Base-by-base conservation (phyloP, 1,284 basidiomycete genomes). In the Ceratobasidium sp. region DNA sequence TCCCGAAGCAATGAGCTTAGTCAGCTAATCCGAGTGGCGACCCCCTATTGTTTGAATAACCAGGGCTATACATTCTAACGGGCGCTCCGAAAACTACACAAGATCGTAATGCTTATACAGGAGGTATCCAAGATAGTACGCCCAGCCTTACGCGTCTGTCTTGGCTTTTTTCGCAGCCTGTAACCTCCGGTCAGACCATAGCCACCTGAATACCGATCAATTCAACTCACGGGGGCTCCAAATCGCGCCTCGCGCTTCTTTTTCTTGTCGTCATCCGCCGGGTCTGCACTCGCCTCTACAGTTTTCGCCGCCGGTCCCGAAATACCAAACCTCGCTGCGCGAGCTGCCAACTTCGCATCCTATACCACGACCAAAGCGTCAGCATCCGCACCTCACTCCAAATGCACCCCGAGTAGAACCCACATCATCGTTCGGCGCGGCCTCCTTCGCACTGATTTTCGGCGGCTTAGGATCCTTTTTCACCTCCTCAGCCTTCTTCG, bases 171-270 rank as follows among this genome's bases (percentile, higher is more conserved):
- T 74, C 36, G 57, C 64, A 11, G 31, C 56, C 72, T 76, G 48
- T 11, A 57, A 24, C 11, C 1, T 27, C 17, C 22, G 33, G 41
- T 59, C 4, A 57, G 50, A 31, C 17, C 36, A 31, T 51, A 29
- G 47, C 19, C 48, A n/a, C 2, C 15, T 31, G 15, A 54, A 9
- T 5, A 57, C 36, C n/a, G 36, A 41, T n/a, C 6, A 5, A 17
- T 33, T 4, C 36, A 1, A 71, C 75, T 63, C 45, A 76, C 75
- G 1, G 75, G 73, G 24, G 48, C 75, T 27, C 75, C 77, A 51
- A 78, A 78, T 41, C 69, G 63, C 36, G 77, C 77, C 47, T 74
- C 77, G 45, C 77, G 78, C 54, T 78, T 78, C 53, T 76, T 56
- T 41, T 64, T 72, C 71, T 69, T 76, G 44, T 78, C 77, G 15